Evolutionary conservation across 129 eudicot species (phyloP).

Genomic region (Artemisia tridentata): DNA sequence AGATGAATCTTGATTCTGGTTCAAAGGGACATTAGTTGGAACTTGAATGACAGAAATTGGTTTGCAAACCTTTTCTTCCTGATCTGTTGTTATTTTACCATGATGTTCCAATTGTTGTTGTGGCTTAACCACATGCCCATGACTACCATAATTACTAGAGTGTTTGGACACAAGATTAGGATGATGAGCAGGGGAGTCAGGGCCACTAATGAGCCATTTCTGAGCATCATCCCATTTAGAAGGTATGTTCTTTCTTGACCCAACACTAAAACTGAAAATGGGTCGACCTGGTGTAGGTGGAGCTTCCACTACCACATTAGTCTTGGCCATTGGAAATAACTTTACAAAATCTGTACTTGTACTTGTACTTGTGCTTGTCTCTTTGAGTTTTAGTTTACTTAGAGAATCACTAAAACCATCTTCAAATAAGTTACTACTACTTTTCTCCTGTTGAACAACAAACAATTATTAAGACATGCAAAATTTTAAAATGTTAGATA

Average conservation of each 20-base stretch:
- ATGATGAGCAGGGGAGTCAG: conserved; percentile 55
- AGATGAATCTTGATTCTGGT: conserved; percentile 28
- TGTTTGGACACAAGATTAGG: conserved; percentile 28
- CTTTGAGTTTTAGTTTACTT: conserved; percentile 47
- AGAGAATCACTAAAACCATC: conserved; percentile 50
- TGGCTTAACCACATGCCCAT: conserved; percentile 17
- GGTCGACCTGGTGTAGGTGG: conserved; percentile 84
- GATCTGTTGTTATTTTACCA: conserved; percentile 28
- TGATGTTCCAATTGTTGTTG: background rate
- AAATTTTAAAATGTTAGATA: no score
- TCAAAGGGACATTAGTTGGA: conserved; percentile 19
- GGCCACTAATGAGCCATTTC: conserved; percentile 66
- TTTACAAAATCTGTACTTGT: conserved; percentile 56
- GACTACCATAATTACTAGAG: conserved; percentile 1
- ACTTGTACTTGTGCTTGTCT: conserved; percentile 24
- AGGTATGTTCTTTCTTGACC: conserved; percentile 55
- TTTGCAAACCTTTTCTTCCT: conserved; percentile 52
- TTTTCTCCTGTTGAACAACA: no score
- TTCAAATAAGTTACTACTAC: conserved; percentile 39
- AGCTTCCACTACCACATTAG: conserved; percentile 39
- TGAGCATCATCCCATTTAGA: conserved; percentile 91
- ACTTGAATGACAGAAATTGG: conserved; percentile 31
- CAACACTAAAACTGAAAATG: conserved; percentile 66
- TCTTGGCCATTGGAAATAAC: conserved; percentile 55
- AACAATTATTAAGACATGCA: no score